phyloP scores from a whole-genome alignment of 2,329 filamentous ascomycete genomes.

The Fusarium veterinarium region DNA sequence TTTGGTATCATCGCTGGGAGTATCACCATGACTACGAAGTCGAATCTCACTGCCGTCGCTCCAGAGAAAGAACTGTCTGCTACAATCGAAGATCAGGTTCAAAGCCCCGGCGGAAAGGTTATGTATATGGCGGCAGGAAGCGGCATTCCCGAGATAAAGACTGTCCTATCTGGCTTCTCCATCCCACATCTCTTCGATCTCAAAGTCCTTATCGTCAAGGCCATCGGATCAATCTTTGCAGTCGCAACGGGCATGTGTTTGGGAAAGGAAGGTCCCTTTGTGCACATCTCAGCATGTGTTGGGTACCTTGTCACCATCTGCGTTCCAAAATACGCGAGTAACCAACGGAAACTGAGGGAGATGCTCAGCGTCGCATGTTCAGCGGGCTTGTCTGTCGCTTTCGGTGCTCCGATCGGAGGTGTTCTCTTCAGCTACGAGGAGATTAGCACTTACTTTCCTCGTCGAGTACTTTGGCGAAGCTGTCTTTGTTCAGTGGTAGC shows the following conservation, averaged over 20 bases:
- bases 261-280: constrained; percentile 30
- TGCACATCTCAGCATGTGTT: constrained; percentile 31
- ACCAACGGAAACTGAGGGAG: constrained; percentile 19
- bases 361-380: constrained; percentile 33
- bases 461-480: constrained; percentile 18
- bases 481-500: constrained; percentile 29
- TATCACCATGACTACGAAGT: constrained; percentile 24
- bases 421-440: constrained; percentile 36
- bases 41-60: not conserved
- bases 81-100: not conserved
- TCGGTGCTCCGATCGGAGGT: constrained; percentile 25
- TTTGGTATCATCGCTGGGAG: constrained; percentile 24
- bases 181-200: constrained; percentile 30
- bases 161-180: constrained; percentile 16
- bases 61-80: not conserved
- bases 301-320: constrained; percentile 18
- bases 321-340: constrained; percentile 22
- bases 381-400: constrained; percentile 22
- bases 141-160: constrained; percentile 33
- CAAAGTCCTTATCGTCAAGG: constrained; percentile 27
- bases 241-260: constrained; percentile 33
- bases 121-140: constrained; percentile 37
- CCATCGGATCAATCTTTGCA: constrained; percentile 24
- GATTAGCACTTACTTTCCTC: constrained; percentile 35
- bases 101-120: not conserved